Evolutionary conservation across 2,329 filamentous ascomycete genomes (phyloP).

Genomic region (Fusarium paranaense): DNA sequence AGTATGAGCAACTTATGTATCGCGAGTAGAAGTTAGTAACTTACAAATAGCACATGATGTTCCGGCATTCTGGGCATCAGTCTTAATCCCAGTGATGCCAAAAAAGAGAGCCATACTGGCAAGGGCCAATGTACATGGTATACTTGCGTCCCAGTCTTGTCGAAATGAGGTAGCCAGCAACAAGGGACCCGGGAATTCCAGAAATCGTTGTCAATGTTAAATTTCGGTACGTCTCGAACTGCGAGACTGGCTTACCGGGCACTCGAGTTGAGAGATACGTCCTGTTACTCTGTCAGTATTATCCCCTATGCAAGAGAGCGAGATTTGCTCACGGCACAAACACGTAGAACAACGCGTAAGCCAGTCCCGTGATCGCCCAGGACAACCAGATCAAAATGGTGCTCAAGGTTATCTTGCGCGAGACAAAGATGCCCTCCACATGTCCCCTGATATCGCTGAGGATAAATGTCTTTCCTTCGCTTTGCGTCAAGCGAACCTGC

Average conservation of each 20-base stretch:
- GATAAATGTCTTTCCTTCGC: slow-evolving; percentile 38
- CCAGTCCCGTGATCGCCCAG: slow-evolving; percentile 71
- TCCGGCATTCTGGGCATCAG: slow-evolving; percentile 16
- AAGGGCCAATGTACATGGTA: slow-evolving; percentile 19
- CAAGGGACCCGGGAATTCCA: slow-evolving; percentile 75
- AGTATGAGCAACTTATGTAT: background rate
- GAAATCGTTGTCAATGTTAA: slow-evolving; percentile 71
- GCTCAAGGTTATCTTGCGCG: slow-evolving; percentile 15
- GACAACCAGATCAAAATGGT: slow-evolving; percentile 16
- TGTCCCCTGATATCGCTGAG: background rate
- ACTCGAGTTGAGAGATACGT: slow-evolving; percentile 1
- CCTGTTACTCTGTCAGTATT: background rate
- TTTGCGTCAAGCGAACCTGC: slow-evolving; percentile 48
- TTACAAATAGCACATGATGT: slow-evolving; percentile 19
- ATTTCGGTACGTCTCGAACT: slow-evolving; percentile 21
- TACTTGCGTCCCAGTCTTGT: slow-evolving; percentile 20
- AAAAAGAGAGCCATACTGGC: slow-evolving; percentile 20
- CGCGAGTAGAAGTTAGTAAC: background rate
- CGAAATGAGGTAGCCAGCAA: slow-evolving; percentile 70
- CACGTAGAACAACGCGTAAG: slow-evolving; percentile 81
- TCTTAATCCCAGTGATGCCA: slow-evolving; percentile 16
- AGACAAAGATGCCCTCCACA: slow-evolving; percentile 9
- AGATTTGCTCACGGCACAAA: background rate
- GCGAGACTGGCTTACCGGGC: background rate
- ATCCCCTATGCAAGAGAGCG: background rate